Evolutionary conservation across 1,139 yeast genomes (phyloP).

Genomic region (Yamadazyma blattariae): DNA sequence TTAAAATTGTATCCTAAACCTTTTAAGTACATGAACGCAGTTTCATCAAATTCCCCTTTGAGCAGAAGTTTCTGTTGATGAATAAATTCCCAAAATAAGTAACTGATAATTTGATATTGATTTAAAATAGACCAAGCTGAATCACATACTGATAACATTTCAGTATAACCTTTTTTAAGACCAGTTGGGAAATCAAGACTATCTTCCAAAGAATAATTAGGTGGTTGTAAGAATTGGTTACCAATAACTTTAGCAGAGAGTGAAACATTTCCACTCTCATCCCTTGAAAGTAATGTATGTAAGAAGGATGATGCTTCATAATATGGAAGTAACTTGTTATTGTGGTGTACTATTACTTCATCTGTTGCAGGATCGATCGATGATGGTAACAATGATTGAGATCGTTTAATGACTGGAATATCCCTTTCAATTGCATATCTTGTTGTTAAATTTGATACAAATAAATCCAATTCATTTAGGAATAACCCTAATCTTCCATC

Average conservation of each 20-base stretch:
- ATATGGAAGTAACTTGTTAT: constrained; percentile 35
- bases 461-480: constrained; percentile 23
- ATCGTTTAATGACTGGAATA: constrained; percentile 27
- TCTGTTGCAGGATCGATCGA: constrained; percentile 17
- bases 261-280: constrained; percentile 34
- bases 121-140: constrained; percentile 29
- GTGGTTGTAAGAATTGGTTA: constrained; percentile 25
- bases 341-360: constrained; percentile 33
- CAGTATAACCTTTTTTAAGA: constrained; percentile 26
- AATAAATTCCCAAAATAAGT: constrained; percentile 17
- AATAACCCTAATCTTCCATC: constrained; percentile 17
- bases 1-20: constrained; percentile 33
- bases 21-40: constrained; percentile 25
- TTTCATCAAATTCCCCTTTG: constrained; percentile 4
- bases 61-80: constrained; percentile 2
- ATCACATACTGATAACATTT: constrained; percentile 20
- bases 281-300: constrained; percentile 37
- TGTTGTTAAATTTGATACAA: constrained; percentile 25
- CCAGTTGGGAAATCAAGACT: constrained; percentile 24
- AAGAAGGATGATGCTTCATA: constrained; percentile 31
- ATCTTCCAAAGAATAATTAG: constrained; percentile 10
- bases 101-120: constrained; percentile 37
- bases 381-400: constrained; percentile 17
- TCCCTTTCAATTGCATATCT: constrained; percentile 20
- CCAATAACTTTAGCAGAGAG: constrained; percentile 33